Evolutionary conservation across 2,329 filamentous ascomycete genomes (phyloP), one percentile per base, ranked within the genome.

Genomic region (Didymella pomorum): DNA sequence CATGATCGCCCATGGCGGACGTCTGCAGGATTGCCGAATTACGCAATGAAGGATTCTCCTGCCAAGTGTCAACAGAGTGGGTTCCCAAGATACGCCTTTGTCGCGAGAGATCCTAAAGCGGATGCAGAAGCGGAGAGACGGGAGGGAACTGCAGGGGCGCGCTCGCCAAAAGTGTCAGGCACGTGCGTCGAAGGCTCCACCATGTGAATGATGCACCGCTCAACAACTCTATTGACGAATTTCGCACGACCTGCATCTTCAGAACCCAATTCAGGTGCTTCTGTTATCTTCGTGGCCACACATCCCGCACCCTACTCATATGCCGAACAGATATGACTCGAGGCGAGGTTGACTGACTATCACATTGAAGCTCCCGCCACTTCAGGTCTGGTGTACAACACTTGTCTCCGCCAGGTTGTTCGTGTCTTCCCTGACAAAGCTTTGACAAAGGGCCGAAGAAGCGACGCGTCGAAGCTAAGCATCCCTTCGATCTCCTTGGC

Each of bases 31-130:
- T 14, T 8, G 7, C 7, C 10, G 28, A 48, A 37, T 54, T 25
- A 12, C 25, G 29, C 39, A 43, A 41, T 42, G 41, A 33, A 31
- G 18, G 29, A 23, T 45, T 49, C 7, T 37, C 29, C 29, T 37
- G 50, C 56, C 39, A 42, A 58, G 50, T 11, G 4, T 41, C 12
- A 35, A 33, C 37, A 26, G 33, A 12, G 41, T 26, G 31, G 29
- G 26, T 10, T 50, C 28, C 35, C 25, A 46, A 46, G 39, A 44
- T 23, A 29, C 12, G 26, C 7, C 37, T 7, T 18, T 25, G 39
- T 56, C 20, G 37, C 28, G 16, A 41, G 20, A 28, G 23, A n/a
- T 16, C 33, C 33, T 25, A 33, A 45, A 39, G 23, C 31, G 49
- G 41, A 33, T 3, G n/a, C 39, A 28, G 23, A 45, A 33, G 37